phyloP scores from a whole-genome alignment of 1,139 yeast genomes.

The Casaregolazyma lundiana region DNA sequence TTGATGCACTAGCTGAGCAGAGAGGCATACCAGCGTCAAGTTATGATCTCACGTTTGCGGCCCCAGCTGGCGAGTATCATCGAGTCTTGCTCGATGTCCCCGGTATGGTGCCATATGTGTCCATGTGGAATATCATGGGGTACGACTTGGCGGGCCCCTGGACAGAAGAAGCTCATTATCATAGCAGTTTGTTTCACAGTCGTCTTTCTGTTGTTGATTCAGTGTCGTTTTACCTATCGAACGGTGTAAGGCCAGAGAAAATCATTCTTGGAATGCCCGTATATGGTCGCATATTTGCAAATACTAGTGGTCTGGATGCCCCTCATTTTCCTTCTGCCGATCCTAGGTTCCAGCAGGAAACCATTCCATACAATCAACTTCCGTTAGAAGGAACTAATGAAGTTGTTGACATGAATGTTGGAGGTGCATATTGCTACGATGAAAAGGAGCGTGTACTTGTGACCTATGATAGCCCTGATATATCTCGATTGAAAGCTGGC shows the following conservation, averaged over 20 bases:
- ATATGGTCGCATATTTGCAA: slow-evolving; percentile 71
- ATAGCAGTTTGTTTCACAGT: slow-evolving; percentile 62
- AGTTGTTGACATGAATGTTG: slow-evolving; percentile 47
- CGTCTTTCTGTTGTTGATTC: slow-evolving; percentile 47
- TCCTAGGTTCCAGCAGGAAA: slow-evolving; percentile 46
- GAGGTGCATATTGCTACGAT: slow-evolving; percentile 57
- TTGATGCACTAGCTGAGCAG: slow-evolving; percentile 39
- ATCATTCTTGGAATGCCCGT: slow-evolving; percentile 84
- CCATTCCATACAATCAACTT: slow-evolving; percentile 48
- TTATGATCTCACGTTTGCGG: slow-evolving; percentile 62
- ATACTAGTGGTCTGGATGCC: slow-evolving; percentile 40
- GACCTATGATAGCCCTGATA: slow-evolving; percentile 60
- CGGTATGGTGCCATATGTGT: slow-evolving; percentile 53
- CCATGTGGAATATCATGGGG: slow-evolving; percentile 84
- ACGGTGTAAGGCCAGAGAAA: slow-evolving; percentile 47
- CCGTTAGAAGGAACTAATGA: slow-evolving; percentile 45
- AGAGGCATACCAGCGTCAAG: slow-evolving; percentile 28
- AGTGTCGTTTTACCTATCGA: slow-evolving; percentile 40
- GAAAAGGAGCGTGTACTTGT: slow-evolving; percentile 40
- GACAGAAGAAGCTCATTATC: slow-evolving; percentile 60
- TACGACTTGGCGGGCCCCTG: slow-evolving; percentile 83
- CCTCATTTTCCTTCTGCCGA: slow-evolving; percentile 47
- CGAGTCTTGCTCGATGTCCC: slow-evolving; percentile 41
- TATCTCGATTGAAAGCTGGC: slow-evolving; percentile 54
- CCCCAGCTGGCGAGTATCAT: slow-evolving; percentile 60